phyloP scores from a whole-genome alignment of 495 filamentous ascomycete species.

The Bacidia gigantensis region DNA sequence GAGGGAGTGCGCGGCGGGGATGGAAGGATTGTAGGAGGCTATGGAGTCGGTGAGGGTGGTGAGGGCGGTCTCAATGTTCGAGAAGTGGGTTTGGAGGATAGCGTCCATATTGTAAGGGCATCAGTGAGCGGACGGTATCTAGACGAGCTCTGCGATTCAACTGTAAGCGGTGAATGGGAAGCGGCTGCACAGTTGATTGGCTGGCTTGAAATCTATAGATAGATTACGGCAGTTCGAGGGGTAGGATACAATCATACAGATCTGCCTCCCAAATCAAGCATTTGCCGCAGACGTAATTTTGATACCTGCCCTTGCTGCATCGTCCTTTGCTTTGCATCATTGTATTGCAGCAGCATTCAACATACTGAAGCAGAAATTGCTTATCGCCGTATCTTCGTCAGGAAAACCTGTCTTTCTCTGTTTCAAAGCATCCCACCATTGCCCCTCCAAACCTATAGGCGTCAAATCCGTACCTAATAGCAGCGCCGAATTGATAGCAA shows the following conservation, averaged over 20 bases:
- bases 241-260: too few species aligned
- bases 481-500: too few species aligned
- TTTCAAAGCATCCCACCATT: not conserved
- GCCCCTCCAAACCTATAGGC: not conserved
- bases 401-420: not conserved
- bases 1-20: conserved; percentile 46
- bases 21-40: conserved; percentile 60
- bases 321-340: too few species aligned
- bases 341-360: too few species aligned
- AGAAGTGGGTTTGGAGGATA: conserved; percentile 44
- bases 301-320: too few species aligned
- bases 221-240: not conserved
- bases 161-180: not conserved
- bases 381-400: not conserved
- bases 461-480: too few species aligned
- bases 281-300: too few species aligned
- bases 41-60: conserved; percentile 58
- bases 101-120: conserved; percentile 36
- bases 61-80: conserved; percentile 54
- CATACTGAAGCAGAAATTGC: not conserved
- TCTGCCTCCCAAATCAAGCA: too few species aligned
- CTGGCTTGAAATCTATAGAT: not conserved
- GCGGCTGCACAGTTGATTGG: not conserved
- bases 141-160: not conserved
- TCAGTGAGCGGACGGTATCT: not conserved